These are phyloP conservation scores for Angomonas deanei DNA, from an alignment of 208 protist genomes.

Conservation along the genomic window DNA sequence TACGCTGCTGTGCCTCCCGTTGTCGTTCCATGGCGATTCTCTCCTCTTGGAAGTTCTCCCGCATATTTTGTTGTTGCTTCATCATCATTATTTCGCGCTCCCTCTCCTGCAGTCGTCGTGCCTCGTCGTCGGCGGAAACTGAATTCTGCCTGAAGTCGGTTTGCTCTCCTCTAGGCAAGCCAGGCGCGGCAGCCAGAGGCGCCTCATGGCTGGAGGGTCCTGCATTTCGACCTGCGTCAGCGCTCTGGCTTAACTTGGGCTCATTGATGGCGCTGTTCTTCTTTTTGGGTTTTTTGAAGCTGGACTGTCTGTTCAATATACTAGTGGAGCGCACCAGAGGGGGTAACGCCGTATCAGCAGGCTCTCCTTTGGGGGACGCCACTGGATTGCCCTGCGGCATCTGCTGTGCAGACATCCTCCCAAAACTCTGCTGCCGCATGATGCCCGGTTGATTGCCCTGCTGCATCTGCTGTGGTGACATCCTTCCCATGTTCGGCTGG, in stretches of 20 bases:
- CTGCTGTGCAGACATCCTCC: conserved; percentile 6
- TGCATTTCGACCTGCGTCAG: background rate
- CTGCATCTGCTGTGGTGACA: too few relatives aligned
- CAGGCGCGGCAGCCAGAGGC: too few relatives aligned
- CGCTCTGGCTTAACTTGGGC: background rate
- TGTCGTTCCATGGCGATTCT: background rate
- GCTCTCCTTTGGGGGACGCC: background rate
- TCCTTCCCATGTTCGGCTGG: too few relatives aligned
- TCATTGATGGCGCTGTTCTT: background rate
- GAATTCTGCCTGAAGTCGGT: background rate
- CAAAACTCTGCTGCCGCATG: background rate
- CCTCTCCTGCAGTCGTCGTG: background rate
- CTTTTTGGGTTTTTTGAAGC: conserved; percentile 26
- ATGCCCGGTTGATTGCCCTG: background rate
- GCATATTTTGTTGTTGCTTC: conserved; percentile 10
- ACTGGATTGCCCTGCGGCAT: background rate
- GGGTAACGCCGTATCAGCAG: background rate
- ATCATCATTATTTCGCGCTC: conserved; percentile 3
- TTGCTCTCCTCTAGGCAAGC: background rate
- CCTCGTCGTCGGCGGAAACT: background rate
- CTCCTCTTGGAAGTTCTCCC: conserved; percentile 3
- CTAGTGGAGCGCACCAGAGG: conserved; percentile 16
- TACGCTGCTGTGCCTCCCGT: conserved; percentile 7
- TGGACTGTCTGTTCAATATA: conserved; percentile 31
- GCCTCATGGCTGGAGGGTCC: too few relatives aligned